These are phyloP conservation scores for Musa troglodytarum DNA, from an alignment of 176 grass and related monocot species.

Conservation along the genomic window DNA sequence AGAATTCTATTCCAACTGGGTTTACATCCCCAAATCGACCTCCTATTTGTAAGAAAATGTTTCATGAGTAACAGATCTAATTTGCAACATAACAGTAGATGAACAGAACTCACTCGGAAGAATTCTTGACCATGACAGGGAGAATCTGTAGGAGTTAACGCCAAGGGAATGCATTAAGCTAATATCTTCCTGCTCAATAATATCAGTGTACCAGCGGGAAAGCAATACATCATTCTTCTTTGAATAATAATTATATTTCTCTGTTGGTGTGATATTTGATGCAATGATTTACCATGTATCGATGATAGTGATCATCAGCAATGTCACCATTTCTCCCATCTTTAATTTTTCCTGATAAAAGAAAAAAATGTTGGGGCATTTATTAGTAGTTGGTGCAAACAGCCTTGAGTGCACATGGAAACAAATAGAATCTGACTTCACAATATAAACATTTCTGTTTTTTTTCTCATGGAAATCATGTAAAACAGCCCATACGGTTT, in stretches of 20 bases:
- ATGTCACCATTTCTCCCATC: conserved; percentile 44
- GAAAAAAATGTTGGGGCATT: background rate
- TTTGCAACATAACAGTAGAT: background rate
- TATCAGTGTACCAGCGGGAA: background rate
- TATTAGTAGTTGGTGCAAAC: background rate
- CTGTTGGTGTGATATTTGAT: background rate
- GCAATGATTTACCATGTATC: conserved; percentile 30
- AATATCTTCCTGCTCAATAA: conserved; percentile 40
- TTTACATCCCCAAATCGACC: conserved; percentile 44
- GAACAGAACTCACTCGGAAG: conserved; percentile 47
- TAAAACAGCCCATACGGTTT: background rate
- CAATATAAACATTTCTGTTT: background rate
- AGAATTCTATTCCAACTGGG: conserved; percentile 33
- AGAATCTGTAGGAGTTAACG: conserved; percentile 55
- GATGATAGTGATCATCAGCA: conserved; percentile 51
- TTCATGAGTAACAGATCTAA: background rate
- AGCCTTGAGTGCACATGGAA: background rate
- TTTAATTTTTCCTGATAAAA: conserved; percentile 30
- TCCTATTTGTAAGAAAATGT: conserved; percentile 18
- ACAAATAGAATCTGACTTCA: background rate
- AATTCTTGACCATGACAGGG: conserved; percentile 62
- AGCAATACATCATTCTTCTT: background rate
- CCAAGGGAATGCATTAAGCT: conserved; percentile 47
- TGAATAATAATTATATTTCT: background rate
- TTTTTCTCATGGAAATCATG: background rate